Evolutionary conservation across 108 stramenopile genomes (phyloP), one percentile per base, ranked within the genome.

Genomic region (Chaetoceros tenuissimus): DNA sequence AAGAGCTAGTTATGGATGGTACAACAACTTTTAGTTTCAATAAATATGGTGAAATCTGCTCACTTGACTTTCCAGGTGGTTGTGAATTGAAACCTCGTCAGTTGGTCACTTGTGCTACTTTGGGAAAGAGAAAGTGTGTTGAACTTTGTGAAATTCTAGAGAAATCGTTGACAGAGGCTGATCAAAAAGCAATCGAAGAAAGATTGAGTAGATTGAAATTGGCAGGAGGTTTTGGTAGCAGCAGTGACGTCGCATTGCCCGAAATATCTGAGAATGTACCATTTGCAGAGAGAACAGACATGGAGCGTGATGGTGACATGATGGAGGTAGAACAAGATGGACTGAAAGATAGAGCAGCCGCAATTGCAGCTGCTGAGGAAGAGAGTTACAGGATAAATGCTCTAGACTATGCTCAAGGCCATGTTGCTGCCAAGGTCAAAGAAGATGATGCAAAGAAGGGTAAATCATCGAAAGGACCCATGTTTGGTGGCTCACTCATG

Each of bases 41-140:
- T 48, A 74, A 72, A 16, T 91, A 96, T 59, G 76, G 81, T 10
- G 95, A 96, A 69, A 72, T 96, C 61, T 94, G 86, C 63, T 68
- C 80, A 31, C 57, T 92, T 0, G 90, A 87, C 57, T 92, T 69
- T 60, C 77, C 77, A 1, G 89, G 89, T 19, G 90, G 90, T 20
- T 80, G 81, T 62, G 90, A 85, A 58, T 29, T 92, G 13, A 40
- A 62, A 51, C 76, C 78, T 0, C 31, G 50, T 19, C 65, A 83
- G 46, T 62, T 92, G 24, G 71, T 71, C 51, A 46, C 63, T 46
- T 79, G 77, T 30, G 74, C 79, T 51, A 60, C 66, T 30, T 48
- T 77, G 17, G 85, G 79, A 3, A 59, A 75, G 28, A 40, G 29
- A 19, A 46, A 75, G 34, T 63, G 63, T 23, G 48, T 82, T 20